Conservation (phyloP, 495 filamentous ascomycete genomes). For the Ramalina intermedia region DNA sequence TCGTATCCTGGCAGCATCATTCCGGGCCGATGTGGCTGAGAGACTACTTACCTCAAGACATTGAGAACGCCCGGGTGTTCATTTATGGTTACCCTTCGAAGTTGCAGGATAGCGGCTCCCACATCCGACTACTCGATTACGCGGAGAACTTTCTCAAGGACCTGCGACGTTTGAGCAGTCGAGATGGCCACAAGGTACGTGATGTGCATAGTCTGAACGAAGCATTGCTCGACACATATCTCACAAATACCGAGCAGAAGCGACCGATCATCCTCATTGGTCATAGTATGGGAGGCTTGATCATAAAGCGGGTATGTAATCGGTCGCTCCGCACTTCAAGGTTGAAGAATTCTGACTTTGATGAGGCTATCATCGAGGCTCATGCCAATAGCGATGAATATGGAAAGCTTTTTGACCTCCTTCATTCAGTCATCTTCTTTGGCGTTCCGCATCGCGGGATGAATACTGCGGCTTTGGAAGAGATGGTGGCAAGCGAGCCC, state of each 20-base stretch:
- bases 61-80: constrained; percentile 18
- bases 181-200: constrained; percentile 8
- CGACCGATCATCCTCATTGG: constrained; percentile 21
- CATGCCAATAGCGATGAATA: neutral
- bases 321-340: neutral
- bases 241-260: neutral
- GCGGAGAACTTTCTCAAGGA: constrained; percentile 15
- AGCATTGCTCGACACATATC: neutral
- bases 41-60: constrained; percentile 23
- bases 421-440: constrained; percentile 13
- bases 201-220: too few species aligned
- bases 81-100: constrained; percentile 27
- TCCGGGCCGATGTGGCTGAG: constrained; percentile 23
- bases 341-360: neutral
- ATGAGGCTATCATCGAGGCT: neutral
- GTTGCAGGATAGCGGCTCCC: constrained; percentile 14
- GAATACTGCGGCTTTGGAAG: constrained; percentile 8
- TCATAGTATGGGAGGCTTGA: constrained; percentile 22
- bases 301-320: constrained; percentile 17
- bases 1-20: constrained; percentile 22
- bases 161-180: constrained; percentile 9
- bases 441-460: constrained; percentile 17
- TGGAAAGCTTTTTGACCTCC: neutral
- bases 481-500: constrained; percentile 1
- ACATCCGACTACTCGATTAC: constrained; percentile 15